These are phyloP conservation scores for Ceratobasidium papillatum DNA, from an alignment of 1,284 basidiomycete species.

Conservation along the genomic window DNA sequence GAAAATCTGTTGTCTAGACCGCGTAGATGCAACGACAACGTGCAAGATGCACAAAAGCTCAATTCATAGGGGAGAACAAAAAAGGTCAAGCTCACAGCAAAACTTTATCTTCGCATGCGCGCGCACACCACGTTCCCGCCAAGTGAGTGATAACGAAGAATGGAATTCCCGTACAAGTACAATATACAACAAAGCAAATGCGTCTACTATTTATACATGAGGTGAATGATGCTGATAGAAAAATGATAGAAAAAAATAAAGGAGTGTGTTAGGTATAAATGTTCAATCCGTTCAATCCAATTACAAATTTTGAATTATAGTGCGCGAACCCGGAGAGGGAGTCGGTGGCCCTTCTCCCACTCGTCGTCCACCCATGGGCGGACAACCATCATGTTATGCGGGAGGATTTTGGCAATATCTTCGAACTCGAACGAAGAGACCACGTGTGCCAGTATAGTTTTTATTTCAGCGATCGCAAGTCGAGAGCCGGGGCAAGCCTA, in stretches of 20 bases:
- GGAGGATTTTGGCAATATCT: slow-evolving; percentile 42
- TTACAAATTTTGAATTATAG: slow-evolving; percentile 11
- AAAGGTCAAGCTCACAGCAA: not conserved
- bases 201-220: slow-evolving; percentile 28
- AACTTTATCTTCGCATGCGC: not conserved
- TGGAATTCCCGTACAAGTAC: slow-evolving; percentile 17
- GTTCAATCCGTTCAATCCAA: slow-evolving; percentile 13
- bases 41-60: not conserved
- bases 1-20: not conserved
- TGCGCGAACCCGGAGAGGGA: slow-evolving; percentile 35
- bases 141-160: not conserved
- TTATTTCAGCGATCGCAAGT: slow-evolving; percentile 71
- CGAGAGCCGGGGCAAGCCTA: slow-evolving; percentile 76
- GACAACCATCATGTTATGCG: slow-evolving; percentile 51
- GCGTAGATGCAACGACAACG: not conserved
- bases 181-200: slow-evolving; percentile 19
- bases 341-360: slow-evolving; percentile 48
- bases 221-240: not conserved
- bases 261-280: slow-evolving; percentile 10
- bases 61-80: not conserved
- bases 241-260: slow-evolving; percentile 6
- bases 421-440: slow-evolving; percentile 52
- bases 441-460: slow-evolving; percentile 53
- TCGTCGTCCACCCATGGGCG: slow-evolving; percentile 51
- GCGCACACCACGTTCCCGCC: not conserved